Percentiles rank a stretch among this genome's conserved stretches.
phyloP scores from a whole-genome alignment of 371 early-diverging fungal species.

The Encephalitozoon hellem region DNA sequence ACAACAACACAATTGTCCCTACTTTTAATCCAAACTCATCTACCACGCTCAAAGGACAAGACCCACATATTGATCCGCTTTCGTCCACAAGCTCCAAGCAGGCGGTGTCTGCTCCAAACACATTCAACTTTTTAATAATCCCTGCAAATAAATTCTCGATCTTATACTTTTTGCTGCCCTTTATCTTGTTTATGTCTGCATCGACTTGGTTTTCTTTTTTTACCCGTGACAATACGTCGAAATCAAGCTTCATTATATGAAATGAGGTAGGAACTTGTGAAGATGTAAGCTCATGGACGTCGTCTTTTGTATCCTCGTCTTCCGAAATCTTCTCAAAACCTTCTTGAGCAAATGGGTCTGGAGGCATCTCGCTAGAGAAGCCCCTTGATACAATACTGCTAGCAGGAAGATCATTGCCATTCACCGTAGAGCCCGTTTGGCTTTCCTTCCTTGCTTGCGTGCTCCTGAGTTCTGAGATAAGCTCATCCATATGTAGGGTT shows the following conservation, averaged over 20 bases:
- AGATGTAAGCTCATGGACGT: not conserved
- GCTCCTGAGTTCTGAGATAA: not conserved
- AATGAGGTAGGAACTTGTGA: constrained; percentile 8
- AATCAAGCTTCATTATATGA: constrained; percentile 31
- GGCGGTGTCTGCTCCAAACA: not conserved
- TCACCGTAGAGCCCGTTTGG: not conserved
- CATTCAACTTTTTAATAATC: constrained; percentile 21
- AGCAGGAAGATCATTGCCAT: not conserved
- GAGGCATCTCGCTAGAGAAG: not conserved
- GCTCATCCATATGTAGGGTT: not conserved
- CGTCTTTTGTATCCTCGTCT: not conserved
- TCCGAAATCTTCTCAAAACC: not conserved
- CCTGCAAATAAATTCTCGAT: not conserved
- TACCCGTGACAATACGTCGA: not conserved
- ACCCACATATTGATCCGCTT: constrained; percentile 16
- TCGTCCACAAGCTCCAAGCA: constrained; percentile 23
- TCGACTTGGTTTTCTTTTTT: not conserved
- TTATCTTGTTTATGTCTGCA: not conserved
- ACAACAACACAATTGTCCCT: constrained; percentile 6
- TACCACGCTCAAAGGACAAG: not conserved
- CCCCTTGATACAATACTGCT: not conserved
- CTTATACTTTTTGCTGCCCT: constrained; percentile 3
- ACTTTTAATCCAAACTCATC: constrained; percentile 18
- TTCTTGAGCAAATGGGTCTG: not conserved
- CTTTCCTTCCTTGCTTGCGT: not conserved